Conservation (phyloP, 2,329 filamentous ascomycete genomes). For the Fusarium bactridioides region DNA sequence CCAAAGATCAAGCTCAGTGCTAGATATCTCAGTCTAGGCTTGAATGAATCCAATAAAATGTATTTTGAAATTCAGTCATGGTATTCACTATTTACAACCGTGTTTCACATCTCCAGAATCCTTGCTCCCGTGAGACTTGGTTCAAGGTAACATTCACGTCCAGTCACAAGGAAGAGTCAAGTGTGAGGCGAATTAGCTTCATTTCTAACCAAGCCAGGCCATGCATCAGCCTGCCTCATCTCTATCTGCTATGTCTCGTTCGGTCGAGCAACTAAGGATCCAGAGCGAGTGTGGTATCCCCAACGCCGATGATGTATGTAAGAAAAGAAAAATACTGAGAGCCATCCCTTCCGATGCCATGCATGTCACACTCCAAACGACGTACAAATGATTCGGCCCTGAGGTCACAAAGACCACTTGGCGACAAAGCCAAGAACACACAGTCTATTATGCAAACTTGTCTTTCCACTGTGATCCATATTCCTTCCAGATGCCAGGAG, state of each 20-base stretch:
- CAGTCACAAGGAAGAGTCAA: not conserved
- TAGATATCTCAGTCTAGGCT: not conserved
- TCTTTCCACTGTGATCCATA: slow-evolving; percentile 32
- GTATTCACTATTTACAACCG: too few species aligned
- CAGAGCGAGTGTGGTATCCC: slow-evolving; percentile 42
- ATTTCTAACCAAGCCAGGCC: slow-evolving; percentile 34
- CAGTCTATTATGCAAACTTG: slow-evolving; percentile 33
- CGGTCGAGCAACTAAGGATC: slow-evolving; percentile 9
- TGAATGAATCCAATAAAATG: not conserved
- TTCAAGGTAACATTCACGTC: not conserved
- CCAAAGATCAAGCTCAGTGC: too few species aligned
- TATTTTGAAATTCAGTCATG: not conserved
- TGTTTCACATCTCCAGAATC: not conserved
- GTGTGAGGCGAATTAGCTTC: slow-evolving; percentile 49
- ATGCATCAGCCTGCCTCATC: slow-evolving; percentile 17
- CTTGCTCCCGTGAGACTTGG: not conserved
- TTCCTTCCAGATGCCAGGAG: slow-evolving; percentile 30
- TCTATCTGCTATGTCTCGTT: slow-evolving; percentile 32
- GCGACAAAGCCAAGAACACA: slow-evolving; percentile 26
- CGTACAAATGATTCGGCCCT: slow-evolving; percentile 34
- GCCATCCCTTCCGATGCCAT: slow-evolving; percentile 33
- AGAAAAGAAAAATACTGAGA: slow-evolving; percentile 19
- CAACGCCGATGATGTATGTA: slow-evolving; percentile 37
- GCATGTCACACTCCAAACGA: slow-evolving; percentile 36
- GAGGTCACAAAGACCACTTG: slow-evolving; percentile 18